Percentiles rank a stretch among this genome's conserved stretches.
phyloP scores from a whole-genome alignment of 805 yeast genomes.

The Wickerhamiella lipophila region DNA sequence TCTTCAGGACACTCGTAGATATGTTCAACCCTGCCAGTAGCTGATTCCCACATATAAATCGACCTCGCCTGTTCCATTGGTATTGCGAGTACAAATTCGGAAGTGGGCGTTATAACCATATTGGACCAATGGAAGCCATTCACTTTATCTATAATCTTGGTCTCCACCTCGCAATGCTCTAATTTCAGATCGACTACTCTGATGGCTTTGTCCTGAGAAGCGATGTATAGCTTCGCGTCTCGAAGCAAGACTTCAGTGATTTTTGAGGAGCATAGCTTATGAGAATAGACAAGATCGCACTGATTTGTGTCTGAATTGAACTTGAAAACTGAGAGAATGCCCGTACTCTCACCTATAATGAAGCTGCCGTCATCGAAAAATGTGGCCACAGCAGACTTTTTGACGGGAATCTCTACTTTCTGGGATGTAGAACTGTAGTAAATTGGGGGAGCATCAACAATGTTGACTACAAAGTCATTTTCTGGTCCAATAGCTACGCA shows the following conservation, averaged over 20 bases:
- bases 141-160: conserved; percentile 55
- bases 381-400: conserved; percentile 1
- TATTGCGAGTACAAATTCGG: conserved; percentile 69
- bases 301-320: conserved; percentile 28
- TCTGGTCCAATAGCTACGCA: conserved; percentile 19
- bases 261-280: conserved; percentile 22
- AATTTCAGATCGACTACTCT: conserved; percentile 24
- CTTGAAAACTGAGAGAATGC: conserved; percentile 16
- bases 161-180: conserved; percentile 52
- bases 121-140: conserved; percentile 72
- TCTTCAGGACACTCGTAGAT: conserved; percentile 85
- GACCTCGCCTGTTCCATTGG: conserved; percentile 83
- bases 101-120: conserved; percentile 55
- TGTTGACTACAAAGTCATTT: conserved; percentile 54
- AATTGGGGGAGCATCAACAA: conserved; percentile 57
- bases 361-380: conserved; percentile 8
- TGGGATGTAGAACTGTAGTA: conserved; percentile 38
- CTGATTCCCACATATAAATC: conserved; percentile 84
- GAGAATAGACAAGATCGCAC: background rate
- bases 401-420: conserved; percentile 35
- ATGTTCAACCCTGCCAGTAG: conserved; percentile 74
- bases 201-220: conserved; percentile 24
- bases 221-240: background rate
- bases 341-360: conserved; percentile 11
- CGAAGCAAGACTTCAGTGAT: conserved; percentile 13